phyloP scores from a whole-genome alignment of 352 stramenopile genomes.

The Phytophthora sojae region DNA sequence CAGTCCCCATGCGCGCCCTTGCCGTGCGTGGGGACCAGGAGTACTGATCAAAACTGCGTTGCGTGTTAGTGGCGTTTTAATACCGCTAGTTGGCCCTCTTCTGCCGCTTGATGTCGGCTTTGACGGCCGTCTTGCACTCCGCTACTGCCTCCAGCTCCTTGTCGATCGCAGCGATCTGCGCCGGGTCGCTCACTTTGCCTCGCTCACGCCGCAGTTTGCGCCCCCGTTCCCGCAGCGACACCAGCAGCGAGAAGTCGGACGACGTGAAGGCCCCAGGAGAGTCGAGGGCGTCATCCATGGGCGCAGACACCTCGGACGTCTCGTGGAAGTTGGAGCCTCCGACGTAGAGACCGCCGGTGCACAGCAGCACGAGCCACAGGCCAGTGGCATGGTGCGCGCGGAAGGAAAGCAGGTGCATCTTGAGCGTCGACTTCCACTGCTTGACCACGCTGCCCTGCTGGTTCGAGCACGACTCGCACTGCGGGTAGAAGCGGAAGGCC shows the following conservation, averaged over 20 bases:
- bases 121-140: conserved; percentile 64
- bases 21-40: no score
- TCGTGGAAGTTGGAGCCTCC: conserved; percentile 73
- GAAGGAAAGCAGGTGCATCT: conserved; percentile 67
- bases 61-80: background rate
- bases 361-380: conserved; percentile 85
- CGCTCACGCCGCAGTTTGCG: conserved; percentile 56
- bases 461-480: conserved; percentile 87
- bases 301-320: conserved; percentile 53
- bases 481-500: conserved; percentile 83
- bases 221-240: conserved; percentile 63
- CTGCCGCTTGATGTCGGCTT: conserved; percentile 65
- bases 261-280: conserved; percentile 32
- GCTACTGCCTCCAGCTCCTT: conserved; percentile 60
- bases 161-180: conserved; percentile 47
- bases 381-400: conserved; percentile 81
- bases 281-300: conserved; percentile 26
- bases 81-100: conserved; percentile 25
- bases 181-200: conserved; percentile 29
- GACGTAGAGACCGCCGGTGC: conserved; percentile 77
- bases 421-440: conserved; percentile 67
- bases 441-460: conserved; percentile 72
- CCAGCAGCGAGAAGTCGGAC: conserved; percentile 54
- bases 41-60: background rate
- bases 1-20: no score